A percentile compares a stretch with the other conserved stretches of the same genome.
These are phyloP conservation scores for Apiotrichum sp. DNA, from an alignment of 1,284 basidiomycete species.

Conservation along the genomic window DNA sequence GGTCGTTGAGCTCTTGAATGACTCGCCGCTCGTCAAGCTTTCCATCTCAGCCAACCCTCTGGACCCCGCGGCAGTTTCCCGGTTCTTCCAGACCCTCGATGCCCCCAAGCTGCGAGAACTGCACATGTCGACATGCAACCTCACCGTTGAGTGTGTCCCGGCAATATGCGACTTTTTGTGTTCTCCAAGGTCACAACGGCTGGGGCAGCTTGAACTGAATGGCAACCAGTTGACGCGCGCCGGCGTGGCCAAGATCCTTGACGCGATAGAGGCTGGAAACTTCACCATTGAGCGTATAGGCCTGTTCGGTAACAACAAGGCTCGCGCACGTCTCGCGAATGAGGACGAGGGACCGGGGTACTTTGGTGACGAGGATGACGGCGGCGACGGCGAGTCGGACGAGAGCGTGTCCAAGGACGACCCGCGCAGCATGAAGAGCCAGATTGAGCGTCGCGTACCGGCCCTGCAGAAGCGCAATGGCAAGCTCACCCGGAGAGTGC, in stretches of 20 bases:
- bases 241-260: constrained; percentile 30
- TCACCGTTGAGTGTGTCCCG: constrained; percentile 12
- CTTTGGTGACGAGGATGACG: constrained; percentile 1
- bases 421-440: constrained; percentile 9
- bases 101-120: constrained; percentile 27
- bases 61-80: constrained; percentile 11
- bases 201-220: constrained; percentile 35
- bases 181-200: constrained; percentile 22
- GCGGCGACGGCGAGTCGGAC: constrained; percentile 9
- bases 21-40: constrained; percentile 24
- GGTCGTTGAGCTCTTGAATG: constrained; percentile 23
- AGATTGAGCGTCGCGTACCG: constrained; percentile 29
- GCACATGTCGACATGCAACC: constrained; percentile 31
- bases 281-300: constrained; percentile 29
- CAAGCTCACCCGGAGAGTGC: constrained; percentile 25
- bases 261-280: constrained; percentile 30
- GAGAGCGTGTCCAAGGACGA: constrained; percentile 5
- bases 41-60: constrained; percentile 36
- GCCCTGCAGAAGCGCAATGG: constrained; percentile 33
- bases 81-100: constrained; percentile 24
- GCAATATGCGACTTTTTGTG: constrained; percentile 22
- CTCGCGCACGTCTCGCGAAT: neutral
- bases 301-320: constrained; percentile 22
- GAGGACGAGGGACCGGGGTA: constrained; percentile 1
- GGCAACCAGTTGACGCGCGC: constrained; percentile 30